These are phyloP conservation scores for Aspergillus tanneri DNA, from an alignment of 2,329 filamentous ascomycete genomes.

Conservation along the genomic window DNA sequence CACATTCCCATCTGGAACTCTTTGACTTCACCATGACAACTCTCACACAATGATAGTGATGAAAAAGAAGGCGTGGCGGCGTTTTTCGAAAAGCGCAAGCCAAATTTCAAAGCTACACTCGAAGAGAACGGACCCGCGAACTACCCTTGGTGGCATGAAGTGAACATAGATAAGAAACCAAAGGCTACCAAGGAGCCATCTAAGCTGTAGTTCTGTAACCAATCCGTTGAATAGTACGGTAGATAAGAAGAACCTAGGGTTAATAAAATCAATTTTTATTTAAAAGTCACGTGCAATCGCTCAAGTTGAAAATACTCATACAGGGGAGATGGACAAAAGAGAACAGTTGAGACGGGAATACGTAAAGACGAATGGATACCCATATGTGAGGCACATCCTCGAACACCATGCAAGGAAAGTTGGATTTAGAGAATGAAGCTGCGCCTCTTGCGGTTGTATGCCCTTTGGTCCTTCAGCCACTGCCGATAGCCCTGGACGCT, in stretches of 20 bases:
- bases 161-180: constrained; percentile 43
- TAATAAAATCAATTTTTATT: neutral
- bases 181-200: constrained; percentile 21
- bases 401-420: constrained; percentile 1
- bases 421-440: constrained; percentile 37
- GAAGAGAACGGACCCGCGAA: constrained; percentile 58
- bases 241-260: neutral
- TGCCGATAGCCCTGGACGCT: constrained; percentile 87
- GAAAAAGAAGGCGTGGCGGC: constrained; percentile 65
- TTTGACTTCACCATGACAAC: neutral
- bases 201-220: constrained; percentile 26
- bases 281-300: neutral
- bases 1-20: neutral
- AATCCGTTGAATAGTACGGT: neutral
- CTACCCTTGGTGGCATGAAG: constrained; percentile 68
- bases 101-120: constrained; percentile 61
- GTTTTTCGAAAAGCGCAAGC: constrained; percentile 68
- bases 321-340: neutral
- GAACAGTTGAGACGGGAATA: neutral
- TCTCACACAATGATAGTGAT: constrained; percentile 48
- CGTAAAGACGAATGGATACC: neutral
- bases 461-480: constrained; percentile 96
- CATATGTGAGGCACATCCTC: neutral
- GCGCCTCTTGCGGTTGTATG: constrained; percentile 86
- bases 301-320: constrained; percentile 6